Evolutionary conservation across 2,329 filamentous ascomycete genomes (phyloP), one percentile per base, ranked within the genome.

Genomic region (Huntiella savannae): DNA sequence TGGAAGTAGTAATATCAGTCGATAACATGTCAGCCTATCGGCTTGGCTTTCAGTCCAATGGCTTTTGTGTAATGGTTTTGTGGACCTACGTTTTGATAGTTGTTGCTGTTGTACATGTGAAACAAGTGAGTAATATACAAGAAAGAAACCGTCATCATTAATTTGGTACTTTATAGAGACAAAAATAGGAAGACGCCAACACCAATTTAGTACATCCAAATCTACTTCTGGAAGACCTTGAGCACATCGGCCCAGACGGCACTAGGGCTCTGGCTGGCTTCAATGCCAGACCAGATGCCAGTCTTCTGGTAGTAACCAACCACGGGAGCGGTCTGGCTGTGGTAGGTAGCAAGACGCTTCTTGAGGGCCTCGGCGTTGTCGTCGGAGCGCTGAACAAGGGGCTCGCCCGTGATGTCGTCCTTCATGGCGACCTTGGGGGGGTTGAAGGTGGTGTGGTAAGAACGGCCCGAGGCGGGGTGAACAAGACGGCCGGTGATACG

Each of bases 371-470:
- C 88, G 55, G 83, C 87, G 63, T 96, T 98, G 70, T 98, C 91
- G 62, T 98, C 91, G 54, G 82, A 88, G 58, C 91, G 80, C 71
- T 96, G 91, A 58, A 96, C 82, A 55, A 98, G 72, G 42, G 88
- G 87, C 73, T 98, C 91, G 63, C 91, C 91, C 15, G 91, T 96
- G 55, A 95, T 65, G 64, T 98, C 91, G 65, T 98, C 91, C 62
- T 78, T 93, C 91, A 96, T 96, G 54, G 74, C 58, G 57, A 77
- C 67, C 77, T 95, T 94, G 58, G 91, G 91, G 44, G 91, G 91
- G 76, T 95, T 96, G 79, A 98, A 98, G 64, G 91, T 82, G 67
- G 81, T 91, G 77, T 98, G 91, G 71, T 98, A 98, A 55, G 83
- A 86, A 59, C 91, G 86, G 54, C 91, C 91, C 48, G 87, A 95